phyloP scores from a whole-genome alignment of 2,329 filamentous ascomycete species.

The Boeremia exigua region DNA sequence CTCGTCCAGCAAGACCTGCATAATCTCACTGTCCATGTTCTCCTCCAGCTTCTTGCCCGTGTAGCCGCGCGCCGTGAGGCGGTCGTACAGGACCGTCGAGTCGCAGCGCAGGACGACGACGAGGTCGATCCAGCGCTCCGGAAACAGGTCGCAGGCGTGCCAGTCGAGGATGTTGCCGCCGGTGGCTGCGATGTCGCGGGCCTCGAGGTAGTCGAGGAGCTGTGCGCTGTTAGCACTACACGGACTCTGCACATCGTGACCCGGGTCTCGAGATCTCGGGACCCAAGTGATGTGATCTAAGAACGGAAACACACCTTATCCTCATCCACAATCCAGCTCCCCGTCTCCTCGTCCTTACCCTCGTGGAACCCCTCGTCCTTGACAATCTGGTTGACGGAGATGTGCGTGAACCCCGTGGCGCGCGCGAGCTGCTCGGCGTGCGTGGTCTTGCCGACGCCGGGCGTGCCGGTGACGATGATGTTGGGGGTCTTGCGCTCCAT shows the following conservation, averaged over 20 bases:
- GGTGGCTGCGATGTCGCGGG: conserved; percentile 66
- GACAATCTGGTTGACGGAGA: conserved; percentile 89
- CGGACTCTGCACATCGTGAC: too few relatives aligned
- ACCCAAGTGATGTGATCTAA: too few relatives aligned
- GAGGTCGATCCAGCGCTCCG: conserved; percentile 90
- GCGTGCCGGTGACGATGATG: conserved; percentile 93
- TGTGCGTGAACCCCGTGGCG: conserved; percentile 76
- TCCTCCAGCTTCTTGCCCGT: conserved; percentile 88
- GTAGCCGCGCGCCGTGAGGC: conserved; percentile 79
- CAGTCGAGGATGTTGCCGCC: conserved; percentile 95
- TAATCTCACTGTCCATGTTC: conserved; percentile 96
- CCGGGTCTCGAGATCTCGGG: too few relatives aligned
- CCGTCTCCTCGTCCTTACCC: conserved; percentile 82
- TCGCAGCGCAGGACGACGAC: conserved; percentile 89
- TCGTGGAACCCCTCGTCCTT: conserved; percentile 89
- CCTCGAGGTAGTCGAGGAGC: conserved; percentile 88
- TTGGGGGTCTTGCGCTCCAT: conserved; percentile 69
- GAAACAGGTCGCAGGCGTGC: conserved; percentile 97
- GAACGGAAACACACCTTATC: conserved; percentile 73
- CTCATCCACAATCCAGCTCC: conserved; percentile 94
- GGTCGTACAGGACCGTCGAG: conserved; percentile 81
- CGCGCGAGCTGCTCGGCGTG: conserved; percentile 83
- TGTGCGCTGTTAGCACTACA: conserved; percentile 39
- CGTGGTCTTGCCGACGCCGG: conserved; percentile 93
- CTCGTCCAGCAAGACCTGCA: conserved; percentile 91